A percentile compares a stretch with the other conserved stretches of the same genome.
Evolutionary conservation across 2,329 filamentous ascomycete genomes (phyloP).

Genomic region (Venturiaceae sp.): DNA sequence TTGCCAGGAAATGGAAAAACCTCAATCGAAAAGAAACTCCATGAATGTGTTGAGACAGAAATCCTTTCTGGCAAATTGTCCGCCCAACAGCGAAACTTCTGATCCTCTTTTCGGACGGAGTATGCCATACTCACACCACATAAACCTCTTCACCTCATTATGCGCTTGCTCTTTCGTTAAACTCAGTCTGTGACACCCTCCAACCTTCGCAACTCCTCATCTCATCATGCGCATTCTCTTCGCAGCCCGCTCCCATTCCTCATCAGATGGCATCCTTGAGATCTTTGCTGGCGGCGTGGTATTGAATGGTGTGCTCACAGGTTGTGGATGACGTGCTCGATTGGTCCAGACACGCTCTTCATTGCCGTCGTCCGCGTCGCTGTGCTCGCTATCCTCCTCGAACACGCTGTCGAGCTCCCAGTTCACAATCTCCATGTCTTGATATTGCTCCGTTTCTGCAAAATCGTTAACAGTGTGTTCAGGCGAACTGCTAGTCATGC

Average conservation of each 20-base stretch:
- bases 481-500: background rate
- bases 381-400: background rate
- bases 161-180: no score
- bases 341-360: background rate
- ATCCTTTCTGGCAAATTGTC: no score
- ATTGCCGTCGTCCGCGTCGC: background rate
- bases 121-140: no score
- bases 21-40: no score
- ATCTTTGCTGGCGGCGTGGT: background rate
- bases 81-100: no score
- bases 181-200: no score
- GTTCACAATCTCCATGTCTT: background rate
- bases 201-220: background rate
- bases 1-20: no score
- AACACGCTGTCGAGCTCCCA: background rate
- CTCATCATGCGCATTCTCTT: conserved; percentile 1
- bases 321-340: background rate
- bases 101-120: no score
- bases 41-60: no score
- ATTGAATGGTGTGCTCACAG: background rate
- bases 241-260: background rate
- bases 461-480: no score
- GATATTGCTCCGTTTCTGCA: no score
- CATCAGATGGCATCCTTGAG: background rate
- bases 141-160: no score